Conservation (phyloP, 164 flowering plant species). For the Hamamelis virginiana region DNA sequence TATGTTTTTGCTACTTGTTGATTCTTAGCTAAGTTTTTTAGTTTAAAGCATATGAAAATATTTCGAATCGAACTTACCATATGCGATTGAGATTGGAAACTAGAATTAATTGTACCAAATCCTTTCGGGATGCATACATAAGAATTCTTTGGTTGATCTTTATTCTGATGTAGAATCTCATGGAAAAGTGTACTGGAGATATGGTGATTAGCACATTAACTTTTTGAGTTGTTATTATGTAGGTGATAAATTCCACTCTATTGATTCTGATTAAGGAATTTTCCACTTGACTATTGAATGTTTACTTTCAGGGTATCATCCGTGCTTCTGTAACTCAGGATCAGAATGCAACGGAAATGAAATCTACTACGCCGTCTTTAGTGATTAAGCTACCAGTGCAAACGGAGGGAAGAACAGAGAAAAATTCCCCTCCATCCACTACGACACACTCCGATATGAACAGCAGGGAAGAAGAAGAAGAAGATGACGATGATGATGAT, state of each 20-base stretch:
- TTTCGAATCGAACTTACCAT: too few species aligned
- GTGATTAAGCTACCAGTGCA: constrained; percentile 63
- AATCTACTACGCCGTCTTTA: constrained; percentile 37
- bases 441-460: constrained; percentile 18
- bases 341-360: constrained; percentile 33
- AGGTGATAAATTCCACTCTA: not conserved
- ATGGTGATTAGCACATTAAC: not conserved
- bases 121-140: not conserved
- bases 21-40: too few species aligned
- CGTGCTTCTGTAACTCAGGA: constrained; percentile 80
- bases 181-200: too few species aligned
- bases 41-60: too few species aligned
- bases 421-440: constrained; percentile 15
- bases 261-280: not conserved
- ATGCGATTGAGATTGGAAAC: not conserved
- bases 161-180: too few species aligned
- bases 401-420: constrained; percentile 22
- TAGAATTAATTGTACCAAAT: not conserved
- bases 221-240: not conserved
- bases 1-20: too few species aligned
- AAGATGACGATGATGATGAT: constrained; percentile 51
- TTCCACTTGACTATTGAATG: not conserved
- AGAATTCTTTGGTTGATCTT: not conserved
- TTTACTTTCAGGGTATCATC: constrained; percentile 59
- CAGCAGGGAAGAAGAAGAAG: constrained; percentile 27